These are phyloP conservation scores for Strigomonas galati DNA, from an alignment of 208 protist species.

Conservation along the genomic window DNA sequence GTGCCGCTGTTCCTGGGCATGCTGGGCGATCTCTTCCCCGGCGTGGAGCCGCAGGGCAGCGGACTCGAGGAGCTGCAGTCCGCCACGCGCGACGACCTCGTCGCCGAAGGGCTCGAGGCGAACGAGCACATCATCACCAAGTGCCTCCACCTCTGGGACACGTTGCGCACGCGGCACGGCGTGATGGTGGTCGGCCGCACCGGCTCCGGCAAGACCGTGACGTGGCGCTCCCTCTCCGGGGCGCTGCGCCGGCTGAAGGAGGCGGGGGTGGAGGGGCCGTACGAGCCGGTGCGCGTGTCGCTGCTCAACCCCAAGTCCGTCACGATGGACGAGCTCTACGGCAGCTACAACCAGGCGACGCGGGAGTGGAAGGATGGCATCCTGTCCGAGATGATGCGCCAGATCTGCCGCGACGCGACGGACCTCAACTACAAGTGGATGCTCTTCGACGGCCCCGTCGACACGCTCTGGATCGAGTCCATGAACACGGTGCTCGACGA, in stretches of 20 bases:
- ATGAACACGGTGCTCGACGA: constrained; percentile 99
- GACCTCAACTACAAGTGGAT: constrained; percentile 96
- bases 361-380: constrained; percentile 99
- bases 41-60: constrained; percentile 72
- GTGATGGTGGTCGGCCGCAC: constrained; percentile 98
- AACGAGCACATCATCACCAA: constrained; percentile 91
- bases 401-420: constrained; percentile 90
- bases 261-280: constrained; percentile 75
- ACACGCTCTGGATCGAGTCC: constrained; percentile 99
- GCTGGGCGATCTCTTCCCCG: constrained; percentile 96
- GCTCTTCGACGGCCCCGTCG: constrained; percentile 98
- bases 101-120: constrained; percentile 64
- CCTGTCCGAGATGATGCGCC: constrained; percentile 92
- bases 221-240: constrained; percentile 88
- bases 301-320: constrained; percentile 98
- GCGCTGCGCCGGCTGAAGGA: constrained; percentile 84
- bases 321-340: constrained; percentile 97
- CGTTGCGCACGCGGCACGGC: constrained; percentile 95
- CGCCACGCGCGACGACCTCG: constrained; percentile 76
- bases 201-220: constrained; percentile 94
- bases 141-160: constrained; percentile 96
- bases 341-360: constrained; percentile 95
- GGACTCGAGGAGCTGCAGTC: constrained; percentile 84
- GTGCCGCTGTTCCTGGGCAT: constrained; percentile 95
- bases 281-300: constrained; percentile 84